Base-by-base conservation (phyloP, 345 rosid species). In the Anastatica hierochuntica region DNA sequence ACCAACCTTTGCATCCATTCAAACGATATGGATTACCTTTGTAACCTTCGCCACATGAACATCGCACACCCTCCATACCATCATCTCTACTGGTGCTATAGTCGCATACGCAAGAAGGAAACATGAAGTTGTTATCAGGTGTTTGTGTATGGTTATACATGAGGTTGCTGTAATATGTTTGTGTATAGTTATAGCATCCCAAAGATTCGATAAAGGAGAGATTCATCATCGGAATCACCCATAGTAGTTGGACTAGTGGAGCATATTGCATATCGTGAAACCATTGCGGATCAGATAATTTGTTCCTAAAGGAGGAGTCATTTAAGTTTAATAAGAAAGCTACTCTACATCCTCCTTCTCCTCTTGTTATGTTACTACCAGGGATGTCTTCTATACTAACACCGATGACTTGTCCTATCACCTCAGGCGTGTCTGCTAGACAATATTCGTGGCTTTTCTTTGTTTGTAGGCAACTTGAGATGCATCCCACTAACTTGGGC, bases 1-100 rank as follows among this genome's bases (percentile, higher is more conserved):
- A 65, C 42, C 1, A 60, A 65, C 78, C 74, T 53, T 35, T 21
- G 30, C 74, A 74, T 41, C 56, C 72, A 14, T 13, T 14, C 11
- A 1, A 0, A 8, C 45, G 15, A 21, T 56, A 64, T 2, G 79
- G 60, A 40, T 67, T 75, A 15, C 77, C 77, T 16, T 2, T 10
- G 31, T 48, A 76, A 33, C 74, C 80, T 1, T 0, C 0, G 4
- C 1, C 3, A 49, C 77, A 78, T 4, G 0, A 0, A 13, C 56
- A 42, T 31, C n/a, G 1, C 14, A 0, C 1, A 12, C 10, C 6
- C n/a, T 17, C 18, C 2, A 37, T 24, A 24, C 27, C 0, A 14
- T 15, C 43, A 39, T 23, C 3, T 23, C 27, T 23, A 6, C 6
- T 3, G 6, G 33, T 29, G 9, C 33, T 21, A 5, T 5, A 21